Base-by-base conservation (phyloP, 2,329 filamentous ascomycete genomes). In the Clonostachys rhizophaga region DNA sequence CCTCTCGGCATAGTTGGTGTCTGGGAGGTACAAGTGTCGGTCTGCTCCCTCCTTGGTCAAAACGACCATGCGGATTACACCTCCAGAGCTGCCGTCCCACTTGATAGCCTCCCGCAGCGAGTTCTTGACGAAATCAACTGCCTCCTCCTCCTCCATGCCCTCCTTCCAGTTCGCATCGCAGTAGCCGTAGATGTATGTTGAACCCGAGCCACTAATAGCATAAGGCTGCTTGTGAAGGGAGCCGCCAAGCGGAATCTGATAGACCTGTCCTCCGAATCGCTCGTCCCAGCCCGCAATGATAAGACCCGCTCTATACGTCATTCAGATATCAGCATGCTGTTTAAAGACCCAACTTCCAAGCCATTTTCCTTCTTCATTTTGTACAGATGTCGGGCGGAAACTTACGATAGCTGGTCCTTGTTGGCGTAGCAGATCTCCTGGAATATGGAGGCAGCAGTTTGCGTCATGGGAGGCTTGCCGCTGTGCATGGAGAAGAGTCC, bases 161-260 rank as follows among this genome's bases (percentile, higher is more conserved):
- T 97, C 94, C 67, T 78, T 84, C 94, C 94, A 99, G 77, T 99
- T 83, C 49, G 90, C 86, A 66, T 99, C 92, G 66, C 91, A 97
- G 78, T 95, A 97, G 59, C 94, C 94, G 76, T 97, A 99, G 70
- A 99, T 99, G 76, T 99, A 99, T 52, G 94, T 97, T 58, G 92
- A 97, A 40, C 94, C 94, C 17, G 92, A 97, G 42, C 94, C 94
- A 57, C 91, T 91, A 61, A 99, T 99, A 40, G 94, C 84, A 64
- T 96, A 99, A 16, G 91, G 67, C 67, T 96, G 91, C 78, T 97
- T 96, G 83, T 99, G 94, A 58, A 99, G 83, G 44, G 94, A 97
- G 48, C 94, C 94, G 58, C 94, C 94, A 39, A 97, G 79, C 4
- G 94, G 94, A 66, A 99, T 96, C 60, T 89, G 94, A 76, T 96